Base-by-base conservation (phyloP, 169 alveolate species). In the Sarcocystis neurona region DNA sequence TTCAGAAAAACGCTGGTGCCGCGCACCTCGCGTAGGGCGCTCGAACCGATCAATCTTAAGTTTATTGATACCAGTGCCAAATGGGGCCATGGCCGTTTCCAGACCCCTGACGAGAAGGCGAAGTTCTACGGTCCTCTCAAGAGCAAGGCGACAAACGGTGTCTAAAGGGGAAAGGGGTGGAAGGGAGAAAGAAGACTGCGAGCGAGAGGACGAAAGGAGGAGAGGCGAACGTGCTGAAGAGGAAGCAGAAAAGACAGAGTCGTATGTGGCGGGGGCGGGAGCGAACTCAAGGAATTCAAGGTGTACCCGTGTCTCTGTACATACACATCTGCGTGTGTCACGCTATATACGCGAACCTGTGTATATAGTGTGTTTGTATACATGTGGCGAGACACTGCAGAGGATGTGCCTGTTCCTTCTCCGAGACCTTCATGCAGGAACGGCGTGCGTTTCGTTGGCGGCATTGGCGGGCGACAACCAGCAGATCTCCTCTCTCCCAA, bases 51-150 rank as follows among this genome's bases (percentile, higher is more conserved):
- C 92, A 94, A 97, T 58, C 97, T 99, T 88, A 98, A 98, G 97
- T 99, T 99, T 97, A 98, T 99, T 95, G 99, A 99, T 95, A 99
- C 99, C 47, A 97, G 99, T 18, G 97, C 99, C 93, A 99, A 99
- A 97, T 95, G 97, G 89, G 99, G 99, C 34, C 99, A 99, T 93
- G 99, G 99, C 63, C 96, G 99, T 93, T 99, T 98, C 99, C 99
- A 99, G 94, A 99, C 99, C 85, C 92, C 97, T 53, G 99, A 97
- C 70, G 99, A 99, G 94, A 99, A 98, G 96, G 96, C 95, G 93
- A 98, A 97, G 94, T 98, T 97, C 98, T 97, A 94, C 92, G 99
- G 99, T 15, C 85, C 68, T 95, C 95, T 66, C 92, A 94, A 72
- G 97, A 95, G 74, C 46, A 68, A 58, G 18, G 87, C 89, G 6